Evolutionary conservation across 1,284 basidiomycete species (phyloP), one percentile per base, ranked within the genome.

Genomic region (Fomitopsis betulina): DNA sequence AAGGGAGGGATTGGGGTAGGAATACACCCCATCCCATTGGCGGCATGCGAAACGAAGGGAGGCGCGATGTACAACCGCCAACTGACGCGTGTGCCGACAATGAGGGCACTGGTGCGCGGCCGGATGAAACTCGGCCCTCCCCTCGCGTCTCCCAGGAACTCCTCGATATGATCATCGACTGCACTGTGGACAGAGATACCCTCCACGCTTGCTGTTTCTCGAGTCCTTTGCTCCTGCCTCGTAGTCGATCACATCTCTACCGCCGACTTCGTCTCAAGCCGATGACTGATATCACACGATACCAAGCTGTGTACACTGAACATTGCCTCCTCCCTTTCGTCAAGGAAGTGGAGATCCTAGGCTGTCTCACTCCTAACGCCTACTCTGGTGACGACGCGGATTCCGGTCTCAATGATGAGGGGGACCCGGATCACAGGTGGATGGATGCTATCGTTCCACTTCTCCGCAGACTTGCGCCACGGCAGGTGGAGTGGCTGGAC

Each of bases 391-490:
- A 40, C 15, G 53, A 58, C 25, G 53, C 33, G 5, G 32, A 55
- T 17, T 54, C 57, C 1, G 57, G 57, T 12, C 42, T 54, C 12
- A 43, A 51, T 35, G 33, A 33, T 6, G 56, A 53, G 17, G 56
- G 52, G 23, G 30, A 55, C 5, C 52, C 57, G n/a, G 57, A 58
- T 43, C 57, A 58, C 27, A 5, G 42, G 2, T 58, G 57, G 57
- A 54, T 58, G n/a, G 39, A 43, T n/a, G n/a, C 13, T 10, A 9
- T 33, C 25, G 30, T 55, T 25, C 33, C 53, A 21, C 27, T 59
- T 10, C 54, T 59, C 17, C 23, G 17, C 25, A 15, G 50, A 27
- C 38, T 59, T 12, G 5, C 32, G 13, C 19, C 32, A 21, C 5
- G 17, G 1, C 35, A 47, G 12, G 32, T 59, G 19, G 49, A 56